Evolutionary conservation across 1,284 basidiomycete species (phyloP).

Genomic region (Ganoderma resinaceum): DNA sequence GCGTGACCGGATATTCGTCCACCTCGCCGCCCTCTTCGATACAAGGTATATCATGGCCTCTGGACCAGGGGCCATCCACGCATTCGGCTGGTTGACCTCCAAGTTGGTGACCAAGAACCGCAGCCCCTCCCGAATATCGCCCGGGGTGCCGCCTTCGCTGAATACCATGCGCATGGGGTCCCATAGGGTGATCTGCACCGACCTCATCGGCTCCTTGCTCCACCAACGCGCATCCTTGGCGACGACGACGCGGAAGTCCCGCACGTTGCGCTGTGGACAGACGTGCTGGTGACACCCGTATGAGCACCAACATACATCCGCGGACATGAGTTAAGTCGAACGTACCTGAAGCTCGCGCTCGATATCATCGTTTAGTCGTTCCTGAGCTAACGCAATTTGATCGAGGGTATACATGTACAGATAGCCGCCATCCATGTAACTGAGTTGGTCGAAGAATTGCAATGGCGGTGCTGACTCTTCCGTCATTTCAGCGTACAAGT

Average conservation of each 20-base stretch:
- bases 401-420: slow-evolving; percentile 64
- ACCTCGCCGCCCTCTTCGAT: slow-evolving; percentile 35
- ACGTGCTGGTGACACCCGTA: slow-evolving; percentile 48
- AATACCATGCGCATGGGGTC: slow-evolving; percentile 67
- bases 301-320: not conserved
- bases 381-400: slow-evolving; percentile 57
- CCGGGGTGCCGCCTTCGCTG: slow-evolving; percentile 58
- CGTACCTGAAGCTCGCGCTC: slow-evolving; percentile 66
- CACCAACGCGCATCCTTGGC: slow-evolving; percentile 73
- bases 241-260: slow-evolving; percentile 82
- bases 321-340: not conserved
- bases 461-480: slow-evolving; percentile 41
- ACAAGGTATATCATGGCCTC: slow-evolving; percentile 38
- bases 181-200: slow-evolving; percentile 86
- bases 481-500: slow-evolving; percentile 49
- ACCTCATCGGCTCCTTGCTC: slow-evolving; percentile 58
- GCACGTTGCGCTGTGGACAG: slow-evolving; percentile 83
- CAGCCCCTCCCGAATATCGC: slow-evolving; percentile 68
- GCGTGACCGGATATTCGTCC: slow-evolving; percentile 32
- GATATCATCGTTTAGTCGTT: slow-evolving; percentile 62
- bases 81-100: slow-evolving; percentile 34
- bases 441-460: slow-evolving; percentile 36
- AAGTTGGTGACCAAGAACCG: slow-evolving; percentile 64
- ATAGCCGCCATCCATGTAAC: slow-evolving; percentile 63
- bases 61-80: slow-evolving; percentile 38